phyloP scores from a whole-genome alignment of 2,329 filamentous ascomycete genomes.

The Diatrype stigma region DNA sequence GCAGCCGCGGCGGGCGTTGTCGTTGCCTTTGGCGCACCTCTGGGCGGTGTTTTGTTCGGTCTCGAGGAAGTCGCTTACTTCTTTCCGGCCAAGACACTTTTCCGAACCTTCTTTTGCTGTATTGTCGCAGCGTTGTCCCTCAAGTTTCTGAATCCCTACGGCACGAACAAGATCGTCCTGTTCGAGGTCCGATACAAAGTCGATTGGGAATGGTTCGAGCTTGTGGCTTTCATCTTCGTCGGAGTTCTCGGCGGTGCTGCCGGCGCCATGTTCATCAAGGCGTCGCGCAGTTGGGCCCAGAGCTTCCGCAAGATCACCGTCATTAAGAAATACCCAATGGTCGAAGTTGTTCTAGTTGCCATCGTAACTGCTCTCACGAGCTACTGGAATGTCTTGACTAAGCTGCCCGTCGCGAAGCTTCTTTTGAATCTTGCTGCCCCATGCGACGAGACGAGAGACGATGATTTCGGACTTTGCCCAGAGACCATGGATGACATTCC shows the following conservation, averaged over 20 bases:
- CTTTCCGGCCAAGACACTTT: slow-evolving; percentile 94
- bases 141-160: slow-evolving; percentile 94
- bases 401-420: slow-evolving; percentile 83
- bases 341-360: slow-evolving; percentile 87
- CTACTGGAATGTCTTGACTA: slow-evolving; percentile 92
- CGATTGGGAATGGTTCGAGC: slow-evolving; percentile 93
- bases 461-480: slow-evolving; percentile 74
- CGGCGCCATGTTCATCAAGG: slow-evolving; percentile 95
- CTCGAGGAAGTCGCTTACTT: slow-evolving; percentile 96
- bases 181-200: slow-evolving; percentile 88
- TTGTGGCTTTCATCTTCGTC: slow-evolving; percentile 78
- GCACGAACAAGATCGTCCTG: slow-evolving; percentile 92
- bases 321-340: slow-evolving; percentile 78
- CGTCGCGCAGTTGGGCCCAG: slow-evolving; percentile 82
- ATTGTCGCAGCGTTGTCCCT: slow-evolving; percentile 87
- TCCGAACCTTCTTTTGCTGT: slow-evolving; percentile 97
- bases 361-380: slow-evolving; percentile 77
- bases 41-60: slow-evolving; percentile 85
- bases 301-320: slow-evolving; percentile 75
- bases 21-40: slow-evolving; percentile 87
- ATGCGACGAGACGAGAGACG: slow-evolving; percentile 64
- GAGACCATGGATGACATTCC: slow-evolving; percentile 70
- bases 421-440: slow-evolving; percentile 87
- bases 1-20: slow-evolving; percentile 88
- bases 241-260: slow-evolving; percentile 79